Conservation (phyloP, 768 basidiomycete genomes). For the Rhodotorula toruloides region DNA sequence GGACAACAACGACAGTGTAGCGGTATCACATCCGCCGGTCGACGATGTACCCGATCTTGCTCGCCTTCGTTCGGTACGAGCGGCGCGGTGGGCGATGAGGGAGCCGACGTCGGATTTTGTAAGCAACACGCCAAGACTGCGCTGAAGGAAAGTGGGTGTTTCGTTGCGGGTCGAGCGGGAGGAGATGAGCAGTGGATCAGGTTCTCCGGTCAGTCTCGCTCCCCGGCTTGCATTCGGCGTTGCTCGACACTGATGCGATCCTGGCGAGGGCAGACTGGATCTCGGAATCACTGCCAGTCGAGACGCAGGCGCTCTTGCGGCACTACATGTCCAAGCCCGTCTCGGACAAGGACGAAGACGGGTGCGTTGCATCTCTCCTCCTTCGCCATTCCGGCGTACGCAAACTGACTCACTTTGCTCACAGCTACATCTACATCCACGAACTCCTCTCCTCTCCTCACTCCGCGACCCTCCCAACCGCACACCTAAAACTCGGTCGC, state of each 20-base stretch:
- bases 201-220: conserved; percentile 4
- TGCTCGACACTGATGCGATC: too few species aligned
- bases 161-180: neutral
- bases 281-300: conserved; percentile 8
- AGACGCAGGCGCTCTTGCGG: conserved; percentile 3
- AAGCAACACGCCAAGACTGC: conserved; percentile 9
- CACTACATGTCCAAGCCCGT: neutral
- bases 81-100: neutral
- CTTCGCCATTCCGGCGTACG: too few species aligned
- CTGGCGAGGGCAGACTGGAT: conserved; percentile 27
- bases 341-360: neutral
- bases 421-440: conserved; percentile 33
- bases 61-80: too few species aligned
- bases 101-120: neutral
- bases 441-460: conserved; percentile 13
- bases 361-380: neutral
- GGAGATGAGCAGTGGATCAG: neutral
- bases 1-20: too few species aligned
- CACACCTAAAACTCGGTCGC: neutral
- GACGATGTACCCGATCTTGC: too few species aligned
- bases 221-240: neutral
- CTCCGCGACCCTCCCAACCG: too few species aligned
- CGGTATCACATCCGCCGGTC: too few species aligned
- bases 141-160: conserved; percentile 2
- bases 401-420: neutral